Evolutionary conservation across 257 asterid genomes (phyloP).

Genomic region (Solanum rostratum): DNA sequence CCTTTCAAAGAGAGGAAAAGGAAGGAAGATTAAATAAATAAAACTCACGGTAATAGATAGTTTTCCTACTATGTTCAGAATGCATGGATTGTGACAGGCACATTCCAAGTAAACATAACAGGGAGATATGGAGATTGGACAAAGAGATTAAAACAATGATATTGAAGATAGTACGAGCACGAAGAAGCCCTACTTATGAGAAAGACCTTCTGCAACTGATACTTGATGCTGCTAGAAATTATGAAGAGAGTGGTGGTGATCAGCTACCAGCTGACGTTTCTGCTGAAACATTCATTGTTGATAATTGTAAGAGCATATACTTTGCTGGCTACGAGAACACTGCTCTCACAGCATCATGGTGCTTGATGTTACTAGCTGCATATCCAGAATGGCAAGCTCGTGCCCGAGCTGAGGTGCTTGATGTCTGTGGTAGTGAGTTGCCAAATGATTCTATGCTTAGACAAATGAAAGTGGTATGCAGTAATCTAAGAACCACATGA

Average conservation of each 20-base stretch:
- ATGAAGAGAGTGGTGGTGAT: conserved; percentile 17
- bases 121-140: conserved; percentile 44
- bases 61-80: not conserved
- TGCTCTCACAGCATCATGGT: conserved; percentile 66
- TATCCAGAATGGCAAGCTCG: conserved; percentile 76
- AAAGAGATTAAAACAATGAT: conserved; percentile 45
- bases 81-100: conserved; percentile 31
- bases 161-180: conserved; percentile 31
- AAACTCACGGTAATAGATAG: not conserved
- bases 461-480: conserved; percentile 51
- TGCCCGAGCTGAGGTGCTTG: conserved; percentile 54
- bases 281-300: conserved; percentile 38
- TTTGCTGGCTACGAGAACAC: conserved; percentile 70
- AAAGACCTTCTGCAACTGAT: conserved; percentile 47
- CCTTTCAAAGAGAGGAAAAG: not conserved
- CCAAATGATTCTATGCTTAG: conserved; percentile 47
- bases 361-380: conserved; percentile 57
- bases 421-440: conserved; percentile 30
- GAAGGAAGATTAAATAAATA: not conserved
- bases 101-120: conserved; percentile 47
- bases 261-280: conserved; percentile 22
- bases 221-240: conserved; percentile 43
- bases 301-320: conserved; percentile 65
- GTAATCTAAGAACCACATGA: not conserved
- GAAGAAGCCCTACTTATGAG: conserved; percentile 14